phyloP scores from a whole-genome alignment of 768 basidiomycete genomes.

The Boletus tylopilopsis region DNA sequence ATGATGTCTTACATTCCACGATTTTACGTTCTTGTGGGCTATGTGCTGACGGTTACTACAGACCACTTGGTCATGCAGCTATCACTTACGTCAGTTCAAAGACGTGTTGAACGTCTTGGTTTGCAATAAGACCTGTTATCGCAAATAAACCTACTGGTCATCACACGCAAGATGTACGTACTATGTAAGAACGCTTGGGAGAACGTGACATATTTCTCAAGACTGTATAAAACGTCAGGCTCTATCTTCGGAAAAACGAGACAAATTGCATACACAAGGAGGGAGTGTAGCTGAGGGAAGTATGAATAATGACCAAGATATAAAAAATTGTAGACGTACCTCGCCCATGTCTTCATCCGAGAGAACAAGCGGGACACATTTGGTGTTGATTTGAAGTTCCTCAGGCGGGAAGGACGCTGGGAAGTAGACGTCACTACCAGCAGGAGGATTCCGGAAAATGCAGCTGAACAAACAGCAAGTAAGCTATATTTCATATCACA shows the following conservation, averaged over 20 bases:
- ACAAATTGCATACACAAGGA: constrained; percentile 47
- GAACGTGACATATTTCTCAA: constrained; percentile 30
- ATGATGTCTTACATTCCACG: constrained; percentile 55
- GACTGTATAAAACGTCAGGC: constrained; percentile 40
- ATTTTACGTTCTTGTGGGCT: constrained; percentile 51
- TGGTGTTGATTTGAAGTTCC: constrained; percentile 12
- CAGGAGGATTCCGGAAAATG: constrained; percentile 37
- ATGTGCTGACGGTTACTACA: neutral
- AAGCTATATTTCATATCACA: neutral
- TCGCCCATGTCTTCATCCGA: constrained; percentile 46
- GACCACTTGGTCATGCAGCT: constrained; percentile 12
- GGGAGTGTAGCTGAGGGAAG: constrained; percentile 45
- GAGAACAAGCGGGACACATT: constrained; percentile 28
- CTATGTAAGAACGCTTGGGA: constrained; percentile 29
- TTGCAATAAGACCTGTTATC: constrained; percentile 20
- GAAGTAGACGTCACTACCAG: constrained; percentile 41
- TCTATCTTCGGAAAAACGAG: constrained; percentile 2
- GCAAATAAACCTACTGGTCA: neutral
- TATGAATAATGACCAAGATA: neutral
- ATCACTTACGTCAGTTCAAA: constrained; percentile 24
- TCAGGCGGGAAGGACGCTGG: constrained; percentile 53
- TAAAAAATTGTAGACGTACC: constrained; percentile 28
- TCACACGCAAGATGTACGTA: constrained; percentile 1
- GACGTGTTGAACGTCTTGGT: constrained; percentile 24
- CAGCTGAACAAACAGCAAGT: constrained; percentile 35